These are phyloP conservation scores for Coemansia sp. DNA, from an alignment of 192 early-diverging fungal genomes.

Conservation along the genomic window DNA sequence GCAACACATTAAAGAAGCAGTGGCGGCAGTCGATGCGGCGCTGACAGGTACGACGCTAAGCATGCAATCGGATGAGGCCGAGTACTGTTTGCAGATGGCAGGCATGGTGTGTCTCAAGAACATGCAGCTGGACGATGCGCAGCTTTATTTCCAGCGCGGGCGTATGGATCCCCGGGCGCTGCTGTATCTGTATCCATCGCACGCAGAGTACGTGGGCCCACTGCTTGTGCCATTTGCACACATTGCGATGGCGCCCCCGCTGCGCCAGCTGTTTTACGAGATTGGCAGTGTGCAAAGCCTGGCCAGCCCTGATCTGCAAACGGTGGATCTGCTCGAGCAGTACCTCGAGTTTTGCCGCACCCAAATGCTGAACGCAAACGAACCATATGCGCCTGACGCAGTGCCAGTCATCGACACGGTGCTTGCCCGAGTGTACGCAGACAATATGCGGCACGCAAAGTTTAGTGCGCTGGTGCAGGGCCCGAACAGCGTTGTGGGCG, in stretches of 20 bases:
- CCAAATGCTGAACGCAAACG: constrained; percentile 9
- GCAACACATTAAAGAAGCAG: constrained; percentile 38
- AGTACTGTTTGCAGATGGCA: constrained; percentile 45
- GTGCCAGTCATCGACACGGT: constrained; percentile 40
- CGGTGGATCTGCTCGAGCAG: constrained; percentile 38
- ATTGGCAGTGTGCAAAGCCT: constrained; percentile 24
- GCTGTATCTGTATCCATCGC: constrained; percentile 37
- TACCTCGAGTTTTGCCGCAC: constrained; percentile 29
- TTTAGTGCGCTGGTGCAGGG: constrained; percentile 15
- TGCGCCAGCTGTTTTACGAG: constrained; percentile 26
- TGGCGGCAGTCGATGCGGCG: constrained; percentile 24
- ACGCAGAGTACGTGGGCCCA: constrained; percentile 24
- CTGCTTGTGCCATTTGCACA: constrained; percentile 38
- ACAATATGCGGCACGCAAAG: constrained; percentile 16
- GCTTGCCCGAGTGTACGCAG: constrained; percentile 35
- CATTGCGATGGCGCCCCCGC: constrained; percentile 28
- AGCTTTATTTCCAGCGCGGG: constrained; percentile 37
- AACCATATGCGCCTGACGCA: constrained; percentile 26
- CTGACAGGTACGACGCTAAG: constrained; percentile 1
- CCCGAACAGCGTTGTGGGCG: constrained; percentile 18
- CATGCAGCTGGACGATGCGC: constrained; percentile 43
- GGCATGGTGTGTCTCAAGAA: constrained; percentile 26
- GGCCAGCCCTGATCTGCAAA: constrained; percentile 22
- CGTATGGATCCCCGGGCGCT: constrained; percentile 42
- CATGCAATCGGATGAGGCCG: constrained; percentile 12